Conservation (phyloP, 1,284 basidiomycete species). For the Afroboletus lepidellus region DNA sequence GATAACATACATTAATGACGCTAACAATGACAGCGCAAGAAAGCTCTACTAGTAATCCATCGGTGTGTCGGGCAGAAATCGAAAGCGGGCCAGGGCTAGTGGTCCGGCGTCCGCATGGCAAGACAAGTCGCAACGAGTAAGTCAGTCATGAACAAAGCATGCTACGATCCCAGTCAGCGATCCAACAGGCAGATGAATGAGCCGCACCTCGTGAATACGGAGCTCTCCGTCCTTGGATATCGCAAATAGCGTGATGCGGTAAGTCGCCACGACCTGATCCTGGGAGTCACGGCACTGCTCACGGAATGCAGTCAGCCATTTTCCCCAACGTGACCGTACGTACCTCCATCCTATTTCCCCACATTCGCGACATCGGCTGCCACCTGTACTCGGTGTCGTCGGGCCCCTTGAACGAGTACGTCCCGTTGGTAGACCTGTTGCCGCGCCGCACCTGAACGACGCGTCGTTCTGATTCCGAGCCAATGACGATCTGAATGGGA, state of each 20-base stretch:
- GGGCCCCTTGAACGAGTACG: slow-evolving; percentile 22
- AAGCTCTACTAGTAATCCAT: neutral
- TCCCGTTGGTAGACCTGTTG: slow-evolving; percentile 4
- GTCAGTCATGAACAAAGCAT: slow-evolving; percentile 26
- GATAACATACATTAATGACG: slow-evolving; percentile 8
- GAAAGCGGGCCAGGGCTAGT: slow-evolving; percentile 11
- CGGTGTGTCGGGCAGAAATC: neutral
- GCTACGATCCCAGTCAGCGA: slow-evolving; percentile 14
- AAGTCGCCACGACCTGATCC: slow-evolving; percentile 30
- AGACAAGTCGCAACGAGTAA: slow-evolving; percentile 33
- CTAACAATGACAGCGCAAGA: neutral
- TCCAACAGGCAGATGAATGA: neutral
- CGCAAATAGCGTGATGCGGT: slow-evolving; percentile 33
- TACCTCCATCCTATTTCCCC: slow-evolving; percentile 23
- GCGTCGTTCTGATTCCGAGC: neutral
- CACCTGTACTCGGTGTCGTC: slow-evolving; percentile 30
- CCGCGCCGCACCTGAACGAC: slow-evolving; percentile 15
- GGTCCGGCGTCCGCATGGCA: slow-evolving; percentile 31
- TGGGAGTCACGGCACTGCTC: slow-evolving; percentile 27
- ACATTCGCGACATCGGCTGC: slow-evolving; percentile 14
- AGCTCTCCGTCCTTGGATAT: slow-evolving; percentile 35
- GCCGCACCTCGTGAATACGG: slow-evolving; percentile 30
- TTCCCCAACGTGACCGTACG: neutral
- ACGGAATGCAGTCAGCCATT: neutral
- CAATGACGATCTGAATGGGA: slow-evolving; percentile 22